phyloP scores from a whole-genome alignment of 768 basidiomycete genomes.

The Mycena epipterygia region DNA sequence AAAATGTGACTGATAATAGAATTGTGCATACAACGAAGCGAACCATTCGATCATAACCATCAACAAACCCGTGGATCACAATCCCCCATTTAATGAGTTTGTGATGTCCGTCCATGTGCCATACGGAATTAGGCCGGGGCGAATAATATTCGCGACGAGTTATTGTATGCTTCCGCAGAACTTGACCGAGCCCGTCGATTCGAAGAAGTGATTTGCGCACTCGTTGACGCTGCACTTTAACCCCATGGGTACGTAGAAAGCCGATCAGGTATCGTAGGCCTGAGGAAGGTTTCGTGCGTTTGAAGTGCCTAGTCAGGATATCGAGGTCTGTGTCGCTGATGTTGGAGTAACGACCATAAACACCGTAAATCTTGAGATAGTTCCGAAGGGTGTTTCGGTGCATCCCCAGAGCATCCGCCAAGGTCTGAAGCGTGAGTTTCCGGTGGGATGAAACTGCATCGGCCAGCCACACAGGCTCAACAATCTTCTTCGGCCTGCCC shows the following conservation, averaged over 20 bases:
- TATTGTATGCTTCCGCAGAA: slow-evolving; percentile 37
- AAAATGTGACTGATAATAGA: background rate
- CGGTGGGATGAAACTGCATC: slow-evolving; percentile 25
- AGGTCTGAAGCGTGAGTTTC: slow-evolving; percentile 26
- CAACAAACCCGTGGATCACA: slow-evolving; percentile 46
- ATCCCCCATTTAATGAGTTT: slow-evolving; percentile 41
- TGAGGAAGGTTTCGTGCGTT: slow-evolving; percentile 36
- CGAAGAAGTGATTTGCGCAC: slow-evolving; percentile 33
- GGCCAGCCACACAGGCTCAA: slow-evolving; percentile 32
- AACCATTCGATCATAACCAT: slow-evolving; percentile 49
- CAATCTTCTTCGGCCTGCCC: slow-evolving; percentile 33
- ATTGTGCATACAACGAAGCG: background rate
- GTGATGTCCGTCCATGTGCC: slow-evolving; percentile 45
- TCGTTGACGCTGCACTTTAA: slow-evolving; percentile 38
- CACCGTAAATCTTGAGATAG: slow-evolving; percentile 27
- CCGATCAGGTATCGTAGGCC: slow-evolving; percentile 44
- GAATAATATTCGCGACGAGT: slow-evolving; percentile 37
- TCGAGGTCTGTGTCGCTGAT: slow-evolving; percentile 39
- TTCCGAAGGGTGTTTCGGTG: slow-evolving; percentile 37
- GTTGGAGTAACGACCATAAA: slow-evolving; percentile 31
- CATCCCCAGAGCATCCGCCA: slow-evolving; percentile 32
- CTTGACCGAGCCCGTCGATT: slow-evolving; percentile 41
- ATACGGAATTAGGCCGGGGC: slow-evolving; percentile 33
- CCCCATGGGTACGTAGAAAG: slow-evolving; percentile 35
- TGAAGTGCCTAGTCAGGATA: slow-evolving; percentile 29